Evolutionary conservation across 1,139 yeast species (phyloP).

Genomic region (Nakaseomyces kungkrabaensis): DNA sequence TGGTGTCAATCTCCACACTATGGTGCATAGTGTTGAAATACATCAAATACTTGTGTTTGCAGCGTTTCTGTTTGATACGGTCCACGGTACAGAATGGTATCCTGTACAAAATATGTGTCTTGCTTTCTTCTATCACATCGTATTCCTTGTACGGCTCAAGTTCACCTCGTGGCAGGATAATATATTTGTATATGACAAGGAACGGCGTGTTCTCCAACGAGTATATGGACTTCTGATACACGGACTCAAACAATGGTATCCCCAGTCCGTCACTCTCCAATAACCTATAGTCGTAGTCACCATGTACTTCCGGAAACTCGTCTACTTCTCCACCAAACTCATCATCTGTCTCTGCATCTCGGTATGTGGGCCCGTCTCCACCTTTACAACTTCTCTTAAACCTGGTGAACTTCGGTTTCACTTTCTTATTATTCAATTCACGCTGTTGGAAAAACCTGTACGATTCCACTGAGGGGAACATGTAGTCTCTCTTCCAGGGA

Average conservation of each 20-base stretch:
- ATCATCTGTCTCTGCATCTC: background rate
- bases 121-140: background rate
- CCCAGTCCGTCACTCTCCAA: background rate
- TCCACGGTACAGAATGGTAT: background rate
- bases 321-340: background rate
- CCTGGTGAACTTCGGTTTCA: background rate
- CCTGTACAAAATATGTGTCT: background rate
- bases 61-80: background rate
- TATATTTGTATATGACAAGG: background rate
- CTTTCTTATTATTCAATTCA: background rate
- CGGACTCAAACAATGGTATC: background rate
- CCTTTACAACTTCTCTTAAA: background rate
- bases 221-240: background rate
- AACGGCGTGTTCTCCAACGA: background rate
- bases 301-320: background rate
- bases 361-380: background rate
- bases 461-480: background rate
- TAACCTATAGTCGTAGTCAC: too few relatives aligned
- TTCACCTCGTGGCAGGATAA: background rate
- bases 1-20: background rate
- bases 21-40: background rate
- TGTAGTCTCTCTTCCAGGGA: background rate
- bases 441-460: background rate
- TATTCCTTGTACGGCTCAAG: background rate
- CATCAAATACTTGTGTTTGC: background rate